Evolutionary conservation across 371 early-diverging fungal species (phyloP), one percentile per base, ranked within the genome.

Genomic region (Mortierella sp.): DNA sequence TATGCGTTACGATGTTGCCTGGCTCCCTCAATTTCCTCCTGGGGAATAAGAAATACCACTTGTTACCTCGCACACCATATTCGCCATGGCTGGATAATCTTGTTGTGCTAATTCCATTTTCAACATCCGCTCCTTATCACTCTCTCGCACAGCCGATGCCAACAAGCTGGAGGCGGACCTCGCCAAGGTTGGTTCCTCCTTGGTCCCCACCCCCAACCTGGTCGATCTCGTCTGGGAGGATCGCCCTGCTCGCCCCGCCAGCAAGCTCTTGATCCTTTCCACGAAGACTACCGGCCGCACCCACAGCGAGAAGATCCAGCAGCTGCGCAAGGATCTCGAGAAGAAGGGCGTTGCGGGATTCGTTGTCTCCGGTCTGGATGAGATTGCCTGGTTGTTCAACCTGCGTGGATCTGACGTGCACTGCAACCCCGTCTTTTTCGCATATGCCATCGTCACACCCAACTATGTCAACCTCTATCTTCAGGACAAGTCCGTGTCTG

Each of bases 341-440:
- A 83, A 86, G 19, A 86, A 89, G 69, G 80, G 89, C 12, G 83
- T 76, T 12, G 86, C 86, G 57, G 95, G 95, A 32, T 83, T 93
- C 39, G 89, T 93, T 19, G 89, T 96, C 4, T 88, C 94, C 15
- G 95, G 92, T 5, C 84, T 96, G 58, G 98, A 97, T 81, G 99
- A 97, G 80, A 86, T 95, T 55, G 95, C 95, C 23, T 97, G 99
- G 99, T 81, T 99, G 50, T 94, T 97, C 76, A 99, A 99, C 79
- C 82, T 99, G 66, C 91, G 99, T 64, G 99, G 99, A n/a, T 91
- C 88, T 8, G 99, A 99, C 80, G 94, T 99, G 51, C 85, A 87
- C 30, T 99, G 93, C 84, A 99, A 99, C 81, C 99, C 99, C 2
- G 96, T 99, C 9, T 99, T 99, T 81, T 98, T 95, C 79, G 82